phyloP scores from a whole-genome alignment of 2,329 filamentous ascomycete species.

The Botryotinia globosa region DNA sequence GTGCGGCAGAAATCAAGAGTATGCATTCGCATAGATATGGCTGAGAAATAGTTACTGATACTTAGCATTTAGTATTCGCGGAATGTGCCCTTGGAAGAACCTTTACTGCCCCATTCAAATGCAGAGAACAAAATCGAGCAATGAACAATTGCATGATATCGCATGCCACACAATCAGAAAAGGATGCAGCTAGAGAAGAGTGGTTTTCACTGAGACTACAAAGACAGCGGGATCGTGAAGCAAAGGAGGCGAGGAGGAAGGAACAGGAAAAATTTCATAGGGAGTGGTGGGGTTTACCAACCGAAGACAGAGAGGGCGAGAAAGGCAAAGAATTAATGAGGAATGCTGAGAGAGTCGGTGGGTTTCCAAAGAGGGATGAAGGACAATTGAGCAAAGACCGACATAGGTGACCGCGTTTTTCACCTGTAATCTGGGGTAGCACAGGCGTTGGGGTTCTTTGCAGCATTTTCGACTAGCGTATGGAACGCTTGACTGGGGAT shows the following conservation, averaged over 20 bases:
- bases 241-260: slow-evolving; percentile 55
- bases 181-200: slow-evolving; percentile 86
- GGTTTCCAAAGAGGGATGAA: slow-evolving; percentile 46
- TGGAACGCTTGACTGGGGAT: slow-evolving; percentile 19
- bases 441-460: slow-evolving; percentile 28
- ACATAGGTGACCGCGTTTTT: slow-evolving; percentile 33
- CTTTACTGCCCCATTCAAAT: slow-evolving; percentile 82
- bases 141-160: slow-evolving; percentile 96
- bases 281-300: slow-evolving; percentile 65
- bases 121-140: slow-evolving; percentile 70
- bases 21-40: slow-evolving; percentile 24
- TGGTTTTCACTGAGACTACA: slow-evolving; percentile 82
- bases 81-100: slow-evolving; percentile 84
- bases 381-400: slow-evolving; percentile 38
- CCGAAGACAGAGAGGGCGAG: slow-evolving; percentile 56
- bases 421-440: slow-evolving; percentile 1
- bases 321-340: slow-evolving; percentile 53
- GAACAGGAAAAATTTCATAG: slow-evolving; percentile 64
- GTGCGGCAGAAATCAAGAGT: slow-evolving; percentile 78
- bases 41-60: slow-evolving; percentile 2
- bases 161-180: slow-evolving; percentile 78
- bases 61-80: slow-evolving; percentile 71
- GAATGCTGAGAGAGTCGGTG: slow-evolving; percentile 55
- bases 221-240: slow-evolving; percentile 64
- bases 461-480: slow-evolving; percentile 26